Percentiles rank a stretch among this genome's conserved stretches.
phyloP scores from a whole-genome alignment of 2,329 filamentous ascomycete species.

The Fusarium pseudoanthophilum region DNA sequence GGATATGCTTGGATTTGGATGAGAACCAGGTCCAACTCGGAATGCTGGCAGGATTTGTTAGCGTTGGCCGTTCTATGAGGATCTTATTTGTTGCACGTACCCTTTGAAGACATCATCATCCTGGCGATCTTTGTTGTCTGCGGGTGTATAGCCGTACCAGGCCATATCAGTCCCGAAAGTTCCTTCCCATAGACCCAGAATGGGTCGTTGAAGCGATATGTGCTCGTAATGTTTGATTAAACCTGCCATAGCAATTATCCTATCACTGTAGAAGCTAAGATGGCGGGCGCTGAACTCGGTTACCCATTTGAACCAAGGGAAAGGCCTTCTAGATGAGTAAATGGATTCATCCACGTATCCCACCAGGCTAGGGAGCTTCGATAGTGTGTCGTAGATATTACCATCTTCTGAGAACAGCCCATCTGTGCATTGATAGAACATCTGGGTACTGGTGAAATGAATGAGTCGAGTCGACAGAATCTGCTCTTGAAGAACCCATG shows the following conservation, averaged over 20 bases:
- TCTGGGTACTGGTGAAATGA: neutral
- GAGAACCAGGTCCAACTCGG: neutral
- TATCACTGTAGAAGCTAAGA: rapidly evolving
- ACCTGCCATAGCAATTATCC: neutral
- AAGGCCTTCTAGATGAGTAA: no score
- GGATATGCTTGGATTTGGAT: no score
- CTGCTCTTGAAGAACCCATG: neutral
- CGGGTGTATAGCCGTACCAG: neutral
- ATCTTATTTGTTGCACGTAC: no score
- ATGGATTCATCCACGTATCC: no score
- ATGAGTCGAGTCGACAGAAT: neutral
- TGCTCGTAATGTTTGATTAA: neutral
- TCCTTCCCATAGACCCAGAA: rapidly evolving
- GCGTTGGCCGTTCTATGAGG: no score
- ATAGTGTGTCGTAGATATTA: no score
- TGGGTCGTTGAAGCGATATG: neutral
- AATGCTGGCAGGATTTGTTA: rapidly evolving
- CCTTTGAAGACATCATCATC: no score
- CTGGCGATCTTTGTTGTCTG: no score
- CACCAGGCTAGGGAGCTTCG: no score
- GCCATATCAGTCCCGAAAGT: rapidly evolving
- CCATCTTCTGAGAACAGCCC: rapidly evolving
- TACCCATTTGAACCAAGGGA: neutral
- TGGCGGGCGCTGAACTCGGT: neutral
- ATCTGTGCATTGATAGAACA: neutral